phyloP scores from a whole-genome alignment of 371 early-diverging fungal genomes.

The Umbelopsis sp. region DNA sequence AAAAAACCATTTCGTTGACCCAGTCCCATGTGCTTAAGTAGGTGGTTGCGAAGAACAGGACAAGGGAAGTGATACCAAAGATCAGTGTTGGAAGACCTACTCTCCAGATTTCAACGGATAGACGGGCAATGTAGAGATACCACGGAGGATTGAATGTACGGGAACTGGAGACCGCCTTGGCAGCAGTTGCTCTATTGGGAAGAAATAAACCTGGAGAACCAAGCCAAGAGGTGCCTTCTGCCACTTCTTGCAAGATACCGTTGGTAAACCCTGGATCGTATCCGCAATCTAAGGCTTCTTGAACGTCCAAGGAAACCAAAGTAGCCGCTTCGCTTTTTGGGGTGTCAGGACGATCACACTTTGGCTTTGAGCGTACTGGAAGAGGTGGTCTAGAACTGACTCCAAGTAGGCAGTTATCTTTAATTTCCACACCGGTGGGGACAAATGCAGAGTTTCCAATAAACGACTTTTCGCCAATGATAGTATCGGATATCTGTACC shows the following conservation, averaged over 20 bases:
- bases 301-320: background rate
- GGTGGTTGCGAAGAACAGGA: background rate
- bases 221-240: conserved; percentile 8
- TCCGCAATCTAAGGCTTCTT: background rate
- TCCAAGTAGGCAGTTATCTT: background rate
- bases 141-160: conserved; percentile 6
- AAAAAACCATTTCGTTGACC: conserved; percentile 1
- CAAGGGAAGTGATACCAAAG: background rate
- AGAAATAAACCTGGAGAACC: background rate
- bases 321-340: background rate
- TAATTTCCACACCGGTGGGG: conserved; percentile 1
- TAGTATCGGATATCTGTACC: conserved; percentile 7
- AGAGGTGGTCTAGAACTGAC: background rate
- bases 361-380: background rate
- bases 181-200: background rate
- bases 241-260: background rate
- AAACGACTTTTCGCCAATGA: conserved; percentile 8
- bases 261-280: background rate
- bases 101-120: conserved; percentile 3
- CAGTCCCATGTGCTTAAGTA: background rate
- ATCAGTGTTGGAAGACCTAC: conserved; percentile 1
- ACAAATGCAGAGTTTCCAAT: conserved; percentile 8
- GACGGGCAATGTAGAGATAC: conserved; percentile 6
- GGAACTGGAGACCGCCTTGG: background rate
- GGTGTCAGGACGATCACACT: background rate